phyloP scores from a whole-genome alignment of 2,329 filamentous ascomycete species.

The Ophiocordyceps camponoti-rufipedis region DNA sequence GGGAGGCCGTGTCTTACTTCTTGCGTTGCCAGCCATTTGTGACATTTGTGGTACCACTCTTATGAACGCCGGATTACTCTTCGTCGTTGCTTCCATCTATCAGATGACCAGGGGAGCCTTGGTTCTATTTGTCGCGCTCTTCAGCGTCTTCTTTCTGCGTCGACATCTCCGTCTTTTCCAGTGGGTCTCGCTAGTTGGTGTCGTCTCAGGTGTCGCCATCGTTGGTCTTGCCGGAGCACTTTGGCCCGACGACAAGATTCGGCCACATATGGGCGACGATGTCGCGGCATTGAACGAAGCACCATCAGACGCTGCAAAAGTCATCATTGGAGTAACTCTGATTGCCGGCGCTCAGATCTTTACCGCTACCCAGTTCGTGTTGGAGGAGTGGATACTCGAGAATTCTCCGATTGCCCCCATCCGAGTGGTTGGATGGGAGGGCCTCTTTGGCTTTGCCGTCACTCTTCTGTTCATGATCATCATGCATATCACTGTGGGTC shows the following conservation, averaged over 20 bases:
- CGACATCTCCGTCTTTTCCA: slow-evolving; percentile 72
- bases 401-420: slow-evolving; percentile 53
- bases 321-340: slow-evolving; percentile 67
- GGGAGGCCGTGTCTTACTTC: slow-evolving; percentile 53
- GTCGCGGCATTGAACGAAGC: slow-evolving; percentile 21
- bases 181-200: slow-evolving; percentile 75
- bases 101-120: slow-evolving; percentile 95
- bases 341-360: slow-evolving; percentile 95
- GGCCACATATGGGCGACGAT: slow-evolving; percentile 12
- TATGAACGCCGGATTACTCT: slow-evolving; percentile 89
- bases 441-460: slow-evolving; percentile 70
- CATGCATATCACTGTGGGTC: slow-evolving; percentile 59
- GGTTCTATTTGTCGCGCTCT: slow-evolving; percentile 87
- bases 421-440: slow-evolving; percentile 90
- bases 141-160: slow-evolving; percentile 80
- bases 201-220: slow-evolving; percentile 72
- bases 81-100: slow-evolving; percentile 91
- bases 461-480: slow-evolving; percentile 66
- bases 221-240: slow-evolving; percentile 82
- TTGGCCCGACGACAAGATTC: slow-evolving; percentile 45
- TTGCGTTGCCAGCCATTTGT: slow-evolving; percentile 76
- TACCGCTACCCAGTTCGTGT: slow-evolving; percentile 87
- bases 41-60: slow-evolving; percentile 91
- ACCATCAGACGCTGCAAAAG: slow-evolving; percentile 20
- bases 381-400: slow-evolving; percentile 82